Conservation (phyloP, 352 stramenopile genomes). For the Pythium phragmiticola region DNA sequence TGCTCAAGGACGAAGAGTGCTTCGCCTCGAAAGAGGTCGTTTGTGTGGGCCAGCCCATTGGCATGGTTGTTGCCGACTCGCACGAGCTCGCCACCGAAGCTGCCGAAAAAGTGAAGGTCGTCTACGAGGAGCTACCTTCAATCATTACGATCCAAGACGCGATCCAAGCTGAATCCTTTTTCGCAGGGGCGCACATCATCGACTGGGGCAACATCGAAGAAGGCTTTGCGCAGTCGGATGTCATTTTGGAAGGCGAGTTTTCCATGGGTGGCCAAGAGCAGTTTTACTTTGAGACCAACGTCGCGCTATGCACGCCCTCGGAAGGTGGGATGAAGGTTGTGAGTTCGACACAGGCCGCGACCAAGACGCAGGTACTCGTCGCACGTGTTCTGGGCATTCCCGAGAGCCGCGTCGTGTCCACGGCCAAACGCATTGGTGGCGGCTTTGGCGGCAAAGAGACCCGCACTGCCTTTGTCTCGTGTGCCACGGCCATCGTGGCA, state of each 20-base stretch:
- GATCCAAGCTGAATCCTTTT: constrained; percentile 91
- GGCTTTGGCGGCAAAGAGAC: constrained; percentile 97
- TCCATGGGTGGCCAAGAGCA: constrained; percentile 93
- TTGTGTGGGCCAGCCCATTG: constrained; percentile 79
- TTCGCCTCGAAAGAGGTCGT: constrained; percentile 75
- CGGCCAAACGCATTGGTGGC: constrained; percentile 94
- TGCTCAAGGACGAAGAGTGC: constrained; percentile 87
- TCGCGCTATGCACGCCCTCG: constrained; percentile 70
- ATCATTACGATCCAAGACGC: constrained; percentile 96
- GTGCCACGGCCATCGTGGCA: constrained; percentile 88
- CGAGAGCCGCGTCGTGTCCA: constrained; percentile 88
- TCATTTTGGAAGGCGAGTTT: constrained; percentile 87
- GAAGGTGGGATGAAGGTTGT: constrained; percentile 93
- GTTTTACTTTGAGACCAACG: constrained; percentile 95
- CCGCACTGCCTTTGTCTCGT: constrained; percentile 89
- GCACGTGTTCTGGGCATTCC: constrained; percentile 91
- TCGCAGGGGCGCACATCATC: constrained; percentile 80
- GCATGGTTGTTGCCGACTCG: constrained; percentile 80
- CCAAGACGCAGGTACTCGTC: constrained; percentile 91
- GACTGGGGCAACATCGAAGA: constrained; percentile 79
- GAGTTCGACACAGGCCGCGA: constrained; percentile 92
- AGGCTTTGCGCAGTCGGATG: constrained; percentile 60
- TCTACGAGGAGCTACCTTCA: constrained; percentile 87
- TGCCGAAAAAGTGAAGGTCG: constrained; percentile 83
- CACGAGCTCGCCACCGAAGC: constrained; percentile 73